These are phyloP conservation scores for Metschnikowia anglica DNA, from an alignment of 805 yeast genomes.

Conservation along the genomic window DNA sequence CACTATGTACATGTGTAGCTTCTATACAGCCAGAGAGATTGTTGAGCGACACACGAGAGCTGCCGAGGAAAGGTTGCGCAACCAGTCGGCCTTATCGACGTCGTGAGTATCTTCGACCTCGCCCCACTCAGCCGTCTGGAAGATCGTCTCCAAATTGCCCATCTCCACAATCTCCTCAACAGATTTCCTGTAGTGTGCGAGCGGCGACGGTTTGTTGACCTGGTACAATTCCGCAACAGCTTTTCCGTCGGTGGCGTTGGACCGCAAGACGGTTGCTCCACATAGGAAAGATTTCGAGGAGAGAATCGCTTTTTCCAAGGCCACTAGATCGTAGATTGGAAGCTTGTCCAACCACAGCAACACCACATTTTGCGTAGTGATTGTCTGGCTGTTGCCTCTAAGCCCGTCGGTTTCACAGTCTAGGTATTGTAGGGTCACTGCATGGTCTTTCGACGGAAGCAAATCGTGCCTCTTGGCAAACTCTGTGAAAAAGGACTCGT, in stretches of 20 bases:
- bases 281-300: conserved; percentile 83
- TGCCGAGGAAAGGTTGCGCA: conserved; percentile 79
- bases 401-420: conserved; percentile 84
- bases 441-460: conserved; percentile 22
- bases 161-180: conserved; percentile 73
- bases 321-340: conserved; percentile 75
- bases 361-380: conserved; percentile 60
- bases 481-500: conserved; percentile 56
- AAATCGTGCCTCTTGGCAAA: conserved; percentile 32
- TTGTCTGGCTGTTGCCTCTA: conserved; percentile 73
- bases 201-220: conserved; percentile 31
- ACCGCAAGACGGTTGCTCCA: conserved; percentile 67
- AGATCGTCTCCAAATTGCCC: conserved; percentile 76
- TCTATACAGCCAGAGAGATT: not conserved
- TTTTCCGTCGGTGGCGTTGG: conserved; percentile 30
- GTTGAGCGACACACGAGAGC: conserved; percentile 43
- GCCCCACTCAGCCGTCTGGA: conserved; percentile 93
- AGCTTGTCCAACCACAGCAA: conserved; percentile 60
- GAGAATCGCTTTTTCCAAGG: conserved; percentile 85
- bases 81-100: conserved; percentile 88
- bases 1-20: not conserved
- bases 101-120: conserved; percentile 99
- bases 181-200: conserved; percentile 39
- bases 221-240: conserved; percentile 31
- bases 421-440: conserved; percentile 51